phyloP scores from a whole-genome alignment of 2,329 filamentous ascomycete species.

The Shiraia sp. region DNA sequence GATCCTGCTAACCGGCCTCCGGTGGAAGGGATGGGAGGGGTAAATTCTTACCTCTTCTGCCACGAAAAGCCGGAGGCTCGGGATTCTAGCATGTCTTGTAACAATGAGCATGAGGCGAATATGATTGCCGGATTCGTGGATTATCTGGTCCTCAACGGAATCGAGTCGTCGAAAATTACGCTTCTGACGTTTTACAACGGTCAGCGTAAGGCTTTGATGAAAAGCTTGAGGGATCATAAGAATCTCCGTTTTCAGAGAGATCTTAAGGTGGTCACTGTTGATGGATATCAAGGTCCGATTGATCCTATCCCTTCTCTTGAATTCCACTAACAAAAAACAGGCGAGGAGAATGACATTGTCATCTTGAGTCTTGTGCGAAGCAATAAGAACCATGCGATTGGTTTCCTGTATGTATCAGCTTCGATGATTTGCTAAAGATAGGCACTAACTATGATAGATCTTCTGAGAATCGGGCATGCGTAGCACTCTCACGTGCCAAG shows the following conservation, averaged over 20 bases:
- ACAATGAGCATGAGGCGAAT: conserved; percentile 71
- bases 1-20: conserved; percentile 50
- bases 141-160: conserved; percentile 72
- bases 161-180: conserved; percentile 66
- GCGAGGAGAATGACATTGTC: conserved; percentile 84
- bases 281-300: conserved; percentile 73
- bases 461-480: conserved; percentile 65
- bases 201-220: conserved; percentile 69
- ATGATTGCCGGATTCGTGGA: conserved; percentile 76
- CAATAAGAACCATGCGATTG: conserved; percentile 61
- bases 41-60: conserved; percentile 64
- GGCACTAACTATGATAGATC: conserved; percentile 26
- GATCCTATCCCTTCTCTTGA: background rate
- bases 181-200: conserved; percentile 88
- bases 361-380: conserved; percentile 80
- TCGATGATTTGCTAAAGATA: too few species aligned
- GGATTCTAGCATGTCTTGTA: conserved; percentile 67
- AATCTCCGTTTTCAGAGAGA: conserved; percentile 40
- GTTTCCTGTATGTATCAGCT: conserved; percentile 61
- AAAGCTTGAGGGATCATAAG: conserved; percentile 48
- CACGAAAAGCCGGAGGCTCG: conserved; percentile 68
- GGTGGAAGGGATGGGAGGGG: conserved; percentile 65
- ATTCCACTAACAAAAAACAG: background rate
- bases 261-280: conserved; percentile 75
- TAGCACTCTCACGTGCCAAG: conserved; percentile 70